Evolutionary conservation across 2,329 filamentous ascomycete species (phyloP).

Genomic region (Penicillium sp.): DNA sequence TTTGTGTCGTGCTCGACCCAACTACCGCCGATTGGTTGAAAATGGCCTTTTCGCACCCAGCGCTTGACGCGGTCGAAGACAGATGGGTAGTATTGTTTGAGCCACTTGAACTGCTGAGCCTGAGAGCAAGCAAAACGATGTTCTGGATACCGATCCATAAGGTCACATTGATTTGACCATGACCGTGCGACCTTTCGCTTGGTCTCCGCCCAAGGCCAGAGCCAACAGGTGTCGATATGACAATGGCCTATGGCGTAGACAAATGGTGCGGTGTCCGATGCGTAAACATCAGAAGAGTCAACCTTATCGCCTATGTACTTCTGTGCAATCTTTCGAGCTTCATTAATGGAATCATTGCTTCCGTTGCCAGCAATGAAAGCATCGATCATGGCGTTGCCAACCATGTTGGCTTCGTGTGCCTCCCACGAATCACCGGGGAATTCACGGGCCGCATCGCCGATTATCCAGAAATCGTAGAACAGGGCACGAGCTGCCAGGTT

Average conservation of each 20-base stretch:
- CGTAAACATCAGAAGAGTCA: conserved; percentile 83
- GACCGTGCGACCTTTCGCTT: conserved; percentile 94
- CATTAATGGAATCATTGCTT: conserved; percentile 72
- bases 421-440: conserved; percentile 89
- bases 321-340: conserved; percentile 80
- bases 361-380: conserved; percentile 79
- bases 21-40: conserved; percentile 94
- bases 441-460: conserved; percentile 87
- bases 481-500: conserved; percentile 83
- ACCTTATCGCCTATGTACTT: conserved; percentile 81
- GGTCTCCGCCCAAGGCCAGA: conserved; percentile 98
- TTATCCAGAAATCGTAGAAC: conserved; percentile 94
- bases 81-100: conserved; percentile 84
- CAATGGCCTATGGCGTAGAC: conserved; percentile 93
- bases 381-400: conserved; percentile 88
- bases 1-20: conserved; percentile 99
- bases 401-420: conserved; percentile 80
- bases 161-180: conserved; percentile 94
- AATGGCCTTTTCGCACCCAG: conserved; percentile 87
- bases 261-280: conserved; percentile 71
- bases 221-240: conserved; percentile 97
- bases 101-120: conserved; percentile 98
- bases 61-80: conserved; percentile 88
- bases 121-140: conserved; percentile 91
- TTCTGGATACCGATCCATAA: conserved; percentile 95